Conservation (phyloP, 345 rosid species). For the Eutrema japonicum region DNA sequence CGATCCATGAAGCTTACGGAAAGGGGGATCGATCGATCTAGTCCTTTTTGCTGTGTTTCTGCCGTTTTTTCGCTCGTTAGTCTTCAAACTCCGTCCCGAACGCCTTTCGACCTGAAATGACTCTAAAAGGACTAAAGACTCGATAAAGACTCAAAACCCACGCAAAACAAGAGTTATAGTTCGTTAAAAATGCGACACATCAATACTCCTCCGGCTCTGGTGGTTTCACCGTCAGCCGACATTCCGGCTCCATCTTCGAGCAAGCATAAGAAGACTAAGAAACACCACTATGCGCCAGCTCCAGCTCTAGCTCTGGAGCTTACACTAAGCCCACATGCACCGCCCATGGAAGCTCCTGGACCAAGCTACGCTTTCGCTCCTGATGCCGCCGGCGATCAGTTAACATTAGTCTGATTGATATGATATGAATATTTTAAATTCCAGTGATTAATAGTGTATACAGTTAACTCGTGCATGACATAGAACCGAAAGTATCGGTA, state of each 20-base stretch:
- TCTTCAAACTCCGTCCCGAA: too few relatives aligned
- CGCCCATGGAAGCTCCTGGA: conserved; percentile 62
- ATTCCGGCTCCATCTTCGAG: conserved; percentile 72
- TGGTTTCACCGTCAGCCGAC: conserved; percentile 39
- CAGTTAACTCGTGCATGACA: not conserved
- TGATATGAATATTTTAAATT: not conserved
- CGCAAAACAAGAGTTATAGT: too few relatives aligned
- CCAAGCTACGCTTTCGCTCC: conserved; percentile 58
- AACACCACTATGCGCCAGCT: conserved; percentile 49
- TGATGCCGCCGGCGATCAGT: conserved; percentile 46
- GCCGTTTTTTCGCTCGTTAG: too few relatives aligned
- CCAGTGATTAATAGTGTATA: not conserved
- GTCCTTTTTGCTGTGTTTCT: too few relatives aligned
- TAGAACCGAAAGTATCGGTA: not conserved
- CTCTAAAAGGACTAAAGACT: too few relatives aligned
- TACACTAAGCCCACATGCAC: conserved; percentile 60
- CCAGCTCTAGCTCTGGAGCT: conserved; percentile 60
- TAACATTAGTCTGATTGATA: conserved; percentile 4
- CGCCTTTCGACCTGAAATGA: too few relatives aligned
- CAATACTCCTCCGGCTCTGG: not conserved
- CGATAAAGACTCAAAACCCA: too few relatives aligned
- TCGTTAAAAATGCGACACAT: too few relatives aligned
- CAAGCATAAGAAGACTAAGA: conserved; percentile 48
- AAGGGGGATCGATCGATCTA: too few relatives aligned
- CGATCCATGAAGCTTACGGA: too few relatives aligned